phyloP scores from a whole-genome alignment of 2,329 filamentous ascomycete genomes.

The Thermoascus crustaceus region DNA sequence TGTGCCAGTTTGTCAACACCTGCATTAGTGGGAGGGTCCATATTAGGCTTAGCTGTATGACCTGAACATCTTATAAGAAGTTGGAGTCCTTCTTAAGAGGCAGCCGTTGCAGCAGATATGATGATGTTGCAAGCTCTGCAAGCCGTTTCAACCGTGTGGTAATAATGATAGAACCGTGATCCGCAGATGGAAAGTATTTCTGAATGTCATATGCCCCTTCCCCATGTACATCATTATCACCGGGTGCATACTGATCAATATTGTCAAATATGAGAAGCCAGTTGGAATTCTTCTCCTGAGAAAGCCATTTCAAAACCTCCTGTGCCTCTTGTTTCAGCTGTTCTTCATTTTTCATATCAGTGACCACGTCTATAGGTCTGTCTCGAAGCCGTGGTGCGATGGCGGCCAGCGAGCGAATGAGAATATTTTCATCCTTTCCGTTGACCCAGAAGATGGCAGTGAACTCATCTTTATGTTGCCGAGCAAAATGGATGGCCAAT shows the following conservation, averaged over 20 bases:
- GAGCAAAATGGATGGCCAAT: conserved; percentile 31
- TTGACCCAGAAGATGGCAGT: conserved; percentile 40
- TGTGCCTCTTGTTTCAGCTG: conserved; percentile 22
- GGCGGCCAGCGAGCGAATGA: too few relatives aligned
- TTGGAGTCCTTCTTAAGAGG: not conserved
- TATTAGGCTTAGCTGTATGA: too few relatives aligned
- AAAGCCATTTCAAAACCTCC: conserved; percentile 16
- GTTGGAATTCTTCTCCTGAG: conserved; percentile 1
- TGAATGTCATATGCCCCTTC: not conserved
- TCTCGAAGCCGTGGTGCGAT: too few relatives aligned
- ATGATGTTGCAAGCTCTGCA: not conserved
- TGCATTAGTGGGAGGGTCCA: too few relatives aligned
- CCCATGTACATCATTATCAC: not conserved
- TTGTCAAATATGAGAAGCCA: conserved; percentile 8
- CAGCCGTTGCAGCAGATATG: not conserved
- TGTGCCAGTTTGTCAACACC: too few relatives aligned
- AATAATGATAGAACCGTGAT: not conserved
- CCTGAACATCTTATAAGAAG: not conserved
- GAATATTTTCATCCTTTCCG: conserved; percentile 26
- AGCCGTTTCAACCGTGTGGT: not conserved
- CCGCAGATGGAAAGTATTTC: not conserved
- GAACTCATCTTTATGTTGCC: conserved; percentile 27
- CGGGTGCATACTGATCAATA: not conserved
- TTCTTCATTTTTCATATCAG: conserved; percentile 21
- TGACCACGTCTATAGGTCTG: conserved; percentile 13